Evolutionary conservation across 495 filamentous ascomycete genomes (phyloP).

Genomic region (Tuber melanosporum): DNA sequence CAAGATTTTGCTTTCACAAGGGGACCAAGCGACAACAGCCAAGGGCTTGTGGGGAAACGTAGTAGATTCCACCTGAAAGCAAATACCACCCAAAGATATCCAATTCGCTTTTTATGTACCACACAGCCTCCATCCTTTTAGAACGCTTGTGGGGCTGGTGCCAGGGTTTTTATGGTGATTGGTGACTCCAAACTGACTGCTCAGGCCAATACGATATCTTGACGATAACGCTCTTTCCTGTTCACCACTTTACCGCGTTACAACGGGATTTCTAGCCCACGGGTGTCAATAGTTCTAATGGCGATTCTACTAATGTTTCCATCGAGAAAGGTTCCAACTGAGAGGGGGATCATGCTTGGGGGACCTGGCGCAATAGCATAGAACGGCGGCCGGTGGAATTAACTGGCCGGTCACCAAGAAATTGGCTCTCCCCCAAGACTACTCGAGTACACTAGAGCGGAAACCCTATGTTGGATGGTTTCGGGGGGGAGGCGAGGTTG

Average conservation of each 20-base stretch:
- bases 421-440: constrained; percentile 63
- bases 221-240: constrained; percentile 43
- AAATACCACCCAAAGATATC: too few relatives aligned
- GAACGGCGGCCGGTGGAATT: constrained; percentile 54
- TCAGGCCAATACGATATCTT: constrained; percentile 56
- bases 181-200: constrained; percentile 68
- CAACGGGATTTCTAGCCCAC: neutral
- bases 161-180: constrained; percentile 64
- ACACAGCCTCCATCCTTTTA: too few relatives aligned
- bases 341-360: constrained; percentile 48
- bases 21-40: too few relatives aligned
- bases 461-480: constrained; percentile 67
- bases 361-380: constrained; percentile 56
- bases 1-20: too few relatives aligned
- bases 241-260: constrained; percentile 47
- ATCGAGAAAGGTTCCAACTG: neutral
- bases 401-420: constrained; percentile 54
- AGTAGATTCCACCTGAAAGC: too few relatives aligned
- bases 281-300: neutral
- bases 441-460: constrained; percentile 56
- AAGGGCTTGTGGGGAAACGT: too few relatives aligned
- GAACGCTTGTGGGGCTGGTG: constrained; percentile 50
- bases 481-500: constrained; percentile 48
- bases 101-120: too few relatives aligned
- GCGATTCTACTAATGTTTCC: neutral